Evolutionary conservation across 192 early-diverging fungal genomes (phyloP), one percentile per base, ranked within the genome.

Genomic region (Chytriomyces hyalinus): DNA sequence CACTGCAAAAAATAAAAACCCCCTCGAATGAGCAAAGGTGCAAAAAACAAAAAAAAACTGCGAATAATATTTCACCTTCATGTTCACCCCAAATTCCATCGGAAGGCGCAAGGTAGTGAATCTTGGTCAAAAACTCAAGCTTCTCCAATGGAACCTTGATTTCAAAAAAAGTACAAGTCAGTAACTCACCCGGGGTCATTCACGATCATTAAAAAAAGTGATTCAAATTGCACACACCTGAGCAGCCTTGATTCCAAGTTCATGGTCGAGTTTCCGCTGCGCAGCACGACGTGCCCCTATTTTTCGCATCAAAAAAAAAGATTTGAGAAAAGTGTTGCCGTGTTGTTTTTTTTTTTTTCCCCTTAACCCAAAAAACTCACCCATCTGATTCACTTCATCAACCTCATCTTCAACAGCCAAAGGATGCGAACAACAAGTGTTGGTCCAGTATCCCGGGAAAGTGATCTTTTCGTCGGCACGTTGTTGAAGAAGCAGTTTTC

Each of bases 41-140:
- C 60, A 61, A 48, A n/a, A 51, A 67, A 15, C n/a, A 68, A 20
- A 62, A 20, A 78, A 70, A 2, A 10, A 68, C 15, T 65, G 22
- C 10, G n/a, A 13, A 84, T 26, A 26, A 26, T 26, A 49, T 61
- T 83, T 60, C 65, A 89, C 84, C 87, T 86, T 99, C 97, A 80
- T 99, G 97, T 84, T 99, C 97, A n/a, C 97, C 97, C 97, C 97
- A 99, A 70, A 93, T 71, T 24, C 95, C 95, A 73, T 99, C 94
- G 22, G 92, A 94, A n/a, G 94, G 93, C 24, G 97, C 96, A 75
- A 96, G 72, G 81, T 99, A 99, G 76, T 99, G 97, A 65, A 99
- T 97, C 51, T 93, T 87, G 15, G 97, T 99, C 80, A 99, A 85
- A 82, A 92, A 99, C 73, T 92, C 75, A 79, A 99, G 91, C 49